Evolutionary conservation across 768 basidiomycete species (phyloP), one percentile per base, ranked within the genome.

Genomic region (Boletus barrowsii): DNA sequence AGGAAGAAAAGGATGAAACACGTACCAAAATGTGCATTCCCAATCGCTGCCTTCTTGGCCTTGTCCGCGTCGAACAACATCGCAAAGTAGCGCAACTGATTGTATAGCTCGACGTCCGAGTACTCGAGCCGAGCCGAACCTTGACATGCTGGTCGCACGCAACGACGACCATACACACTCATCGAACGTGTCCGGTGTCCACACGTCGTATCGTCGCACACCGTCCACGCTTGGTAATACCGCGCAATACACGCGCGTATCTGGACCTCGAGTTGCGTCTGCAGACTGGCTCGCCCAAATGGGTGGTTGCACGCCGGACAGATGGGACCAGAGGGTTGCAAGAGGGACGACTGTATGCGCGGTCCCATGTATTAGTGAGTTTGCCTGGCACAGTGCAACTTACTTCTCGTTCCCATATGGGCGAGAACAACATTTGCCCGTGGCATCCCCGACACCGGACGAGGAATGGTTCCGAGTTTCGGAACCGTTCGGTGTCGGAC

Each of bases 161-260:
- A 99, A 47, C 87, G 76, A 32, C 85, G 80, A 7, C 93, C 94
- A 68, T 93, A 95, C 1, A 98, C 92, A 35, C 89, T 79, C 91
- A 98, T 96, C 80, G 87, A 90, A 18, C 97, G 79, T n/a, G 96
- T 94, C 36, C 90, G 81, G 55, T 84, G 78, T 10, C 82, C 82
- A 65, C 97, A 99, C 0, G 86, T 87, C 20, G 82, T 75, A 57
- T 98, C 97, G 61, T 93, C 81, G 71, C 97, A 99, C 6, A 88
- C 73, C 1, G 82, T 87, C 90, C 90, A 95, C 1, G 86, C 85
- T 63, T 97, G 84, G 65, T 99, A 98, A 70, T 95, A 98, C 61
- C 77, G 81, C 9, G 76, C 73, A 46, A 99, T 87, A 57, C 82
- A 83, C 3, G 79, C 71, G 1, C 95, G 84, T 47, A 98, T 88